phyloP scores from a whole-genome alignment of 176 grass and related monocot species.

The Chloris gayana region DNA sequence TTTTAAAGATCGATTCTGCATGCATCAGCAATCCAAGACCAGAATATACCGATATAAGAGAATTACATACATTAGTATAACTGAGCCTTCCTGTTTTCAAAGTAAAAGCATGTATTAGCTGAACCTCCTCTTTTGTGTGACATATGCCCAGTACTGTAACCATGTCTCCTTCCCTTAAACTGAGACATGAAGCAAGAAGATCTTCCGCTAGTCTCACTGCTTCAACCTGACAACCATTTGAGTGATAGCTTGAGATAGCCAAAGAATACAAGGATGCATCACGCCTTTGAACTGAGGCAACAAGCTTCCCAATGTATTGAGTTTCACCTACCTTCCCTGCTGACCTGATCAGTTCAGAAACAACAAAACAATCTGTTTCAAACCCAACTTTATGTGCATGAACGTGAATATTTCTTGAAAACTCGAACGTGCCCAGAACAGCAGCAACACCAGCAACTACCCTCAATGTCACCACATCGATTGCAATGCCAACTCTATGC shows the following conservation, averaged over 20 bases:
- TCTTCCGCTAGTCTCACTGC: conserved; percentile 61
- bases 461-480: conserved; percentile 83
- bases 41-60: conserved; percentile 79
- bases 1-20: conserved; percentile 56
- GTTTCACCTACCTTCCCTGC: conserved; percentile 60
- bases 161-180: conserved; percentile 79
- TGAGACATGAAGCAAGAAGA: conserved; percentile 59
- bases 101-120: conserved; percentile 67
- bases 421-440: conserved; percentile 60
- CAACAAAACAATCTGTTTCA: conserved; percentile 70
- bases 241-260: conserved; percentile 71
- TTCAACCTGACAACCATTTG: conserved; percentile 62
- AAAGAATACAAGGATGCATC: conserved; percentile 68
- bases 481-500: conserved; percentile 69
- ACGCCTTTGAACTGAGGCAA: conserved; percentile 57
- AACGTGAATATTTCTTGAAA: conserved; percentile 74
- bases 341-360: conserved; percentile 76
- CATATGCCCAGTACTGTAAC: conserved; percentile 69
- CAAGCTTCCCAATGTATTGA: conserved; percentile 68
- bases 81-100: conserved; percentile 69
- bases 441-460: conserved; percentile 53
- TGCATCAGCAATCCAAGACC: conserved; percentile 57
- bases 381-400: conserved; percentile 77
- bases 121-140: conserved; percentile 60
- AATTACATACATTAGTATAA: conserved; percentile 68